A percentile compares a stretch with the other conserved stretches of the same genome.
These are phyloP conservation scores for Moesziomyces sp. DNA, from an alignment of 1,284 basidiomycete genomes.

Conservation along the genomic window DNA sequence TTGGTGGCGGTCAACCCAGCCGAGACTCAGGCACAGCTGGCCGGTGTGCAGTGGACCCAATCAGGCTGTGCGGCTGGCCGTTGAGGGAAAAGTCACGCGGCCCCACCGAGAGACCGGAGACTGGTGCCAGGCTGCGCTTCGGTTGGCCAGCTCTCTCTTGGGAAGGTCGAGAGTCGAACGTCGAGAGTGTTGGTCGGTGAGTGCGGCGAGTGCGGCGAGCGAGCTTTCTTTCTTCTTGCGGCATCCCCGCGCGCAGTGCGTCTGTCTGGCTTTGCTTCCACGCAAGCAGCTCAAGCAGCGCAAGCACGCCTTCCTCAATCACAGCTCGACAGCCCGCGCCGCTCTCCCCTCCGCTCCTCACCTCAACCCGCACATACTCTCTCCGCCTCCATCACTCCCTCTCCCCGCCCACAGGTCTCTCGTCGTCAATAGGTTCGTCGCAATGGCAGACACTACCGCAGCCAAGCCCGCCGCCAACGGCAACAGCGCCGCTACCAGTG, in stretches of 20 bases:
- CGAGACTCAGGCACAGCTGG: too few relatives aligned
- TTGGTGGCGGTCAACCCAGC: too few relatives aligned
- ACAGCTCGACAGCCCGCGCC: neutral
- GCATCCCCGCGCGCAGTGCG: constrained; percentile 5
- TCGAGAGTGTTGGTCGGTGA: neutral
- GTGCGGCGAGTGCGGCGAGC: neutral
- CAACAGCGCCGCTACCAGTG: constrained; percentile 15
- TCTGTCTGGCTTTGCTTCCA: constrained; percentile 12
- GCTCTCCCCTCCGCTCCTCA: neutral
- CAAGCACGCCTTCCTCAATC: neutral
- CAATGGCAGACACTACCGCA: constrained; percentile 40
- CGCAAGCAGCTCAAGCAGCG: constrained; percentile 14
- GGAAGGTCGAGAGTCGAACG: neutral
- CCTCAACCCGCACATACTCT: neutral
- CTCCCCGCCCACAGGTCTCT: neutral
- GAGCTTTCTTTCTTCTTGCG: constrained; percentile 12
- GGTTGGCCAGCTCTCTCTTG: too few relatives aligned
- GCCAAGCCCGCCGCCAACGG: constrained; percentile 6
- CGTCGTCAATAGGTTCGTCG: constrained; percentile 9
- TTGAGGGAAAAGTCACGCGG: neutral
- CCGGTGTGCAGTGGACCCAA: neutral
- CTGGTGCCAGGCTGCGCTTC: neutral
- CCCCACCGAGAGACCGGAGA: neutral
- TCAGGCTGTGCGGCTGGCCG: neutral
- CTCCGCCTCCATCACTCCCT: neutral